Base-by-base conservation (phyloP, 805 yeast genomes). In the Yamadazyma takamatsuzukensis region DNA sequence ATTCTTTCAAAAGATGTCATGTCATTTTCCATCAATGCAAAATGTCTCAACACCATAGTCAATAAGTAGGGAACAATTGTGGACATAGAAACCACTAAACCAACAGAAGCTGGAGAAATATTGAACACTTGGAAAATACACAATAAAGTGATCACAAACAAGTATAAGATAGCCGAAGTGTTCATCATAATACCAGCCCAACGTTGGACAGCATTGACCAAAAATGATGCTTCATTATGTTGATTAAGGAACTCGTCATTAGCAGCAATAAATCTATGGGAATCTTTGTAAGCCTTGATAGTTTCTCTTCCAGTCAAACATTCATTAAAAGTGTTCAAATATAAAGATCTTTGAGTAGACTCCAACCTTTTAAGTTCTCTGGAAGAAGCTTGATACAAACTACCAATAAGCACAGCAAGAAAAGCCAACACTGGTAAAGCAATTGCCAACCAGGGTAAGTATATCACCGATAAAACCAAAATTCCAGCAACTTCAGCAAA, bases 401-500 rank as follows among this genome's bases (percentile, higher is more conserved):
- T 48, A 12, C 61, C 49, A 19, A 56, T 32, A 5, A 51, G 34
- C 7, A 51, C 42, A 30, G 51, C 51, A 7, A 51, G 29, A 10
- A 53, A 27, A 2, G 38, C 44, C 28, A 61, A 42, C 18, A 54
- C 44, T 5, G 68, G 68, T 10, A 59, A 40, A 2, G 64, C 62
- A 40, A 63, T 53, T 1, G 64, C 64, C 42, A 61, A 52, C 62
- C 63, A 63, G 1, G 68, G 69, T 15, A 61, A 48, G 36, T 61
- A 63, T 32, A 55, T 44, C 18, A 59, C 47, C 39, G 61, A 52
- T 36, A 63, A 47, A 13, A 62, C 42, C 11, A 62, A 32, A 18
- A 80, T 75, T 36, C 93, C 93, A 30, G 70, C 39, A 30, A 81
- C 74, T 43, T 66, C 69, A 11, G 77, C 57, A 15, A 70, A 35